A percentile compares a stretch with the other conserved stretches of the same genome.
Evolutionary conservation across 768 basidiomycete genomes (phyloP).

Genomic region (Crucibulum laeve): DNA sequence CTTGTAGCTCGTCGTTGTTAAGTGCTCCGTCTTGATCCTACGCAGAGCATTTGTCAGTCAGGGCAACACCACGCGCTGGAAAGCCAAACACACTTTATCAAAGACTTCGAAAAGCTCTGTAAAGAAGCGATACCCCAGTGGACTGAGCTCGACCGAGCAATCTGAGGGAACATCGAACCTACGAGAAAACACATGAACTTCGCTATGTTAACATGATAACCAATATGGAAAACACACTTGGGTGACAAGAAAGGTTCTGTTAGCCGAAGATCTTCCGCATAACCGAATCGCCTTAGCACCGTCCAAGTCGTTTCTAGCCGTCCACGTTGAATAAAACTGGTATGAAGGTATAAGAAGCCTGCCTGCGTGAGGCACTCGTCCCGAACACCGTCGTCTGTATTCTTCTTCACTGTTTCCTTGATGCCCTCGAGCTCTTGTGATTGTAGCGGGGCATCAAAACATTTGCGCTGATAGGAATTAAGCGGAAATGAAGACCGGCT

Average conservation of each 20-base stretch:
- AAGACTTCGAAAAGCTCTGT: slow-evolving; percentile 95
- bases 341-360: slow-evolving; percentile 93
- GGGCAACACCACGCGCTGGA: background rate
- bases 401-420: slow-evolving; percentile 81
- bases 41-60: background rate
- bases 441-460: slow-evolving; percentile 92
- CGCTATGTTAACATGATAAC: slow-evolving; percentile 9
- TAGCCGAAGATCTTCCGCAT: slow-evolving; percentile 89
- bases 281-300: slow-evolving; percentile 90
- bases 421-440: slow-evolving; percentile 95
- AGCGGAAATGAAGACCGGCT: background rate
- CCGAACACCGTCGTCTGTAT: slow-evolving; percentile 70
- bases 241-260: slow-evolving; percentile 86
- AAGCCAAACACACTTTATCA: slow-evolving; percentile 62
- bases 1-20: slow-evolving; percentile 75
- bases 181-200: slow-evolving; percentile 3
- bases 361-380: slow-evolving; percentile 84
- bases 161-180: slow-evolving; percentile 93
- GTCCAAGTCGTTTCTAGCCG: slow-evolving; percentile 98
- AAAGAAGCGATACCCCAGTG: slow-evolving; percentile 94
- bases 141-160: slow-evolving; percentile 93
- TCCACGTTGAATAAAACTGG: slow-evolving; percentile 94
- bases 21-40: slow-evolving; percentile 96
- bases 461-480: slow-evolving; percentile 64
- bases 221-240: slow-evolving; percentile 51